Conservation (phyloP, 768 basidiomycete genomes). For the Lentinula detonsa region DNA sequence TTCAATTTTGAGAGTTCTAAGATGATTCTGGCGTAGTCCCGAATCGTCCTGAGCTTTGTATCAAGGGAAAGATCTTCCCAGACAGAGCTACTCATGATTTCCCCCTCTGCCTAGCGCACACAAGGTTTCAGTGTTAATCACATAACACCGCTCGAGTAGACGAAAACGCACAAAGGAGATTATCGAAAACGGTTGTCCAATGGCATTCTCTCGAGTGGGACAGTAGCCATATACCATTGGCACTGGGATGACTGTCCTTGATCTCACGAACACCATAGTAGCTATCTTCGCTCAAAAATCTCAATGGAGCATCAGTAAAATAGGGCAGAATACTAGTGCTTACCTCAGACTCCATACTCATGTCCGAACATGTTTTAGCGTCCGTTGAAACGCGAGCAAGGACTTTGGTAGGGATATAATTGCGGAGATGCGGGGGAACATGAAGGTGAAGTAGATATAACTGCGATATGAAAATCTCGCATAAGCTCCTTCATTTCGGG, state of each 20-base stretch:
- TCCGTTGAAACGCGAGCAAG: constrained; percentile 17
- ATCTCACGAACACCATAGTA: constrained; percentile 18
- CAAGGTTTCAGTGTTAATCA: not conserved
- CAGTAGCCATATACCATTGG: constrained; percentile 18
- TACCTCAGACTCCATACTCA: constrained; percentile 18
- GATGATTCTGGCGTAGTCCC: constrained; percentile 16
- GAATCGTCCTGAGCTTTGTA: constrained; percentile 13
- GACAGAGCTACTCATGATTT: constrained; percentile 13
- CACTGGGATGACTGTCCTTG: constrained; percentile 14
- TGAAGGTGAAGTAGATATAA: constrained; percentile 15
- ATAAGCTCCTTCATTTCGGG: not conserved
- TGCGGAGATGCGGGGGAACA: constrained; percentile 7
- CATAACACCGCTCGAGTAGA: not conserved
- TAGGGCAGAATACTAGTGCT: not conserved
- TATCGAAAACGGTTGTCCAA: constrained; percentile 17
- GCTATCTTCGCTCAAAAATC: constrained; percentile 8
- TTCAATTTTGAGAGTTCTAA: constrained; percentile 14
- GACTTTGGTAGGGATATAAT: constrained; percentile 11
- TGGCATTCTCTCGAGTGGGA: constrained; percentile 14
- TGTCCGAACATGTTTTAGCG: constrained; percentile 15
- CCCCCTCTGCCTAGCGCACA: constrained; percentile 11
- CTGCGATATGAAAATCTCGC: constrained; percentile 5
- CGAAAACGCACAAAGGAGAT: constrained; percentile 13
- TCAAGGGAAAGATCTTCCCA: constrained; percentile 16
- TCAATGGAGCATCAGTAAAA: not conserved